phyloP scores from a whole-genome alignment of 129 eudicot species.

The Deinandra increscens region DNA sequence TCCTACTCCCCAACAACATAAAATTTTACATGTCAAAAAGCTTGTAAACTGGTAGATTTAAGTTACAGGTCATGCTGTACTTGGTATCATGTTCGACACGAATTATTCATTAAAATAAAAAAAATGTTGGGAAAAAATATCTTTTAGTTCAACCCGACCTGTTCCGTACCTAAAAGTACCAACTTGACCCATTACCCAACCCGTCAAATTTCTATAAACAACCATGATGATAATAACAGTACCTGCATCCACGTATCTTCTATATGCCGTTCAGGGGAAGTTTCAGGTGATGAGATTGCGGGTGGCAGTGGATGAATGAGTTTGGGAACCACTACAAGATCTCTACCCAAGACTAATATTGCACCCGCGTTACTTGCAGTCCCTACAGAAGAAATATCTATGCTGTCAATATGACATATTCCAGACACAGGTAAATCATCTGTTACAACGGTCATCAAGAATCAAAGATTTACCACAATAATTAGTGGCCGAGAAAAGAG shows the following conservation, averaged over 20 bases:
- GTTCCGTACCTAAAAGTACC: too few species aligned
- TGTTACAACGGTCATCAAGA: background rate
- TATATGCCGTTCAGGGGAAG: conserved; percentile 79
- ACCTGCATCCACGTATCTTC: conserved; percentile 99
- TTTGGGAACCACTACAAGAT: conserved; percentile 93
- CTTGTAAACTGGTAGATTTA: background rate
- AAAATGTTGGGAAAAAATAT: background rate
- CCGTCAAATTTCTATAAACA: too few species aligned
- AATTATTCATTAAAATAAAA: too few species aligned
- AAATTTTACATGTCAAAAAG: conserved; percentile 8
- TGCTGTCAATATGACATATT: background rate
- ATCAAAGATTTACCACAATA: conserved; percentile 64
- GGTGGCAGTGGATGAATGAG: conserved; percentile 98
- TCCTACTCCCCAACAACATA: conserved; percentile 44
- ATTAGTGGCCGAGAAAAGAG: conserved; percentile 91
- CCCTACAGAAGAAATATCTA: conserved; percentile 42
- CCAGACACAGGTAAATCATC: background rate
- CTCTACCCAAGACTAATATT: conserved; percentile 89
- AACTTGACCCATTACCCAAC: too few species aligned
- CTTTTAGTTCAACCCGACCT: background rate
- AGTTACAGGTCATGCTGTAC: background rate
- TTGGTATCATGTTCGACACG: background rate
- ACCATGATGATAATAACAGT: background rate
- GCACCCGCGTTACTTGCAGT: conserved; percentile 98
- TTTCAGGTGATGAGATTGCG: conserved; percentile 80